These are phyloP conservation scores for Saksenaea oblongispora DNA, from an alignment of 371 early-diverging fungal species.

Conservation along the genomic window DNA sequence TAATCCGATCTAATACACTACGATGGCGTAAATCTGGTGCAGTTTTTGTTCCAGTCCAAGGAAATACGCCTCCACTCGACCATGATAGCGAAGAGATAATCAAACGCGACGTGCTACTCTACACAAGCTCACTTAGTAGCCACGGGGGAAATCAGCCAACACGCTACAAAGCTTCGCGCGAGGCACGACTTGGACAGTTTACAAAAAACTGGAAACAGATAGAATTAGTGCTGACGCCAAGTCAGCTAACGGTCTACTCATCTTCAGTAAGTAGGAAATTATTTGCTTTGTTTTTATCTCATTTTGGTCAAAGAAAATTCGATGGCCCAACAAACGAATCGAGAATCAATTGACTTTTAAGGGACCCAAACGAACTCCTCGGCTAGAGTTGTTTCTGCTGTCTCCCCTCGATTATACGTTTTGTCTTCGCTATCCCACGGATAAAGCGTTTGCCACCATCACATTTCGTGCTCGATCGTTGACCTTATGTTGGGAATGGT, in stretches of 20 bases:
- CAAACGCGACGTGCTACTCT: constrained; percentile 32
- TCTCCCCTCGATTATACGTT: constrained; percentile 50
- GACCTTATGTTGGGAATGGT: constrained; percentile 45
- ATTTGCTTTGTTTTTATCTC: neutral
- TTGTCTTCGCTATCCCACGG: constrained; percentile 22
- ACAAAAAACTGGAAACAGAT: constrained; percentile 40
- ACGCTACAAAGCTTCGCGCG: constrained; percentile 32
- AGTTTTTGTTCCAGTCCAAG: constrained; percentile 19
- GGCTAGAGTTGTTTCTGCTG: constrained; percentile 22
- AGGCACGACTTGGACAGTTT: constrained; percentile 17
- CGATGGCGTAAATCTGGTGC: constrained; percentile 31
- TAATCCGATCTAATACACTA: neutral
- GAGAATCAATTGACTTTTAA: constrained; percentile 25
- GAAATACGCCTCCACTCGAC: neutral
- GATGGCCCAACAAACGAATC: constrained; percentile 34
- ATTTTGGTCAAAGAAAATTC: constrained; percentile 14
- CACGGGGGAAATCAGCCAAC: constrained; percentile 22
- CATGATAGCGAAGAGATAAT: constrained; percentile 5
- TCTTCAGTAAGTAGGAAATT: constrained; percentile 27
- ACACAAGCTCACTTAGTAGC: constrained; percentile 20
- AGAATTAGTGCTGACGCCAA: constrained; percentile 25
- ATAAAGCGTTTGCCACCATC: constrained; percentile 9
- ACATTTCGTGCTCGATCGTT: constrained; percentile 39
- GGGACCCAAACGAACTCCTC: constrained; percentile 10
- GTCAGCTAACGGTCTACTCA: constrained; percentile 20